Evolutionary conservation across 805 yeast species (phyloP).

Genomic region (Metschnikowia arizonensis): DNA sequence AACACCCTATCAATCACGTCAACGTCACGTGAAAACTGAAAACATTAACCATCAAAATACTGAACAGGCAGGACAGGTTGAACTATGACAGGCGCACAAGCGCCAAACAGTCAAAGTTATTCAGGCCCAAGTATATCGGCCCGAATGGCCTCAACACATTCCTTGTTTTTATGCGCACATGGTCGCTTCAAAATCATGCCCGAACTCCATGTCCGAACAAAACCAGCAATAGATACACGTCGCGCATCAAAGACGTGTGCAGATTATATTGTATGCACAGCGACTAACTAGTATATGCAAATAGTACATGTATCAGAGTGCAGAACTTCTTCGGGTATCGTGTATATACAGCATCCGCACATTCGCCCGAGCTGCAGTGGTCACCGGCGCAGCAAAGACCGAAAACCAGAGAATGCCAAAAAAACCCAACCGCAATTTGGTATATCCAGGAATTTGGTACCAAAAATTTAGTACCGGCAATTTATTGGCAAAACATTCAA

Average conservation of each 20-base stretch:
- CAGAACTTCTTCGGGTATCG: background rate
- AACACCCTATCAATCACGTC: too few species aligned
- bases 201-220: background rate
- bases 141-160: background rate
- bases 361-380: background rate
- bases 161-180: background rate
- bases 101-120: background rate
- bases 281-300: background rate
- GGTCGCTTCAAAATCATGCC: background rate
- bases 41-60: too few species aligned
- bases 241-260: background rate
- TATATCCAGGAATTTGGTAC: too few species aligned
- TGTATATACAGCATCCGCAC: background rate
- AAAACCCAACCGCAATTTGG: too few species aligned
- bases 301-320: background rate
- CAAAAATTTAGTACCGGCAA: too few species aligned
- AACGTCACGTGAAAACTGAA: too few species aligned
- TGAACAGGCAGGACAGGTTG: too few species aligned
- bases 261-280: too few species aligned
- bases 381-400: slow-evolving; percentile 1
- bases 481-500: too few species aligned
- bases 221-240: background rate
- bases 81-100: too few species aligned
- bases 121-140: background rate
- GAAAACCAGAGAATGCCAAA: too few species aligned